A percentile compares a stretch with the other conserved stretches of the same genome.
phyloP scores from a whole-genome alignment of 2,329 filamentous ascomycete species.

The Arthroderma uncinatum region DNA sequence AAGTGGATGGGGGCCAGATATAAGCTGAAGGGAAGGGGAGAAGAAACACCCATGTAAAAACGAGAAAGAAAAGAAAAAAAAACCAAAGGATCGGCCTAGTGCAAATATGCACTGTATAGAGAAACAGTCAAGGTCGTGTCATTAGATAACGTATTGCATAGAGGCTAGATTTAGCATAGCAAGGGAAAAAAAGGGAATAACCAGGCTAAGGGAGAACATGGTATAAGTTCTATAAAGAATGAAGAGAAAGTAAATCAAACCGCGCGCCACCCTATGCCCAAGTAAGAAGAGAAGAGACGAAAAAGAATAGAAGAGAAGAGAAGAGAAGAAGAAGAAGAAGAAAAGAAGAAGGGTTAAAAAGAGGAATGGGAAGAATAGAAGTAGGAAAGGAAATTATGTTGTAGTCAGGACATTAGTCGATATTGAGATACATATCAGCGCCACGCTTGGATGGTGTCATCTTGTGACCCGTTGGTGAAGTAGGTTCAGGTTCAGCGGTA shows the following conservation, averaged over 20 bases:
- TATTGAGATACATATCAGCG: background rate
- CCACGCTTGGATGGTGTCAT: slow-evolving; percentile 6
- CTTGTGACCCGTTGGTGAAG: background rate
- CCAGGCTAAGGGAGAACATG: background rate
- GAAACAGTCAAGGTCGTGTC: background rate
- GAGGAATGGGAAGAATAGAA: background rate
- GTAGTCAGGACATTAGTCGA: background rate
- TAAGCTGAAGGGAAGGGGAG: background rate
- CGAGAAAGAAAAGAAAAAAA: background rate
- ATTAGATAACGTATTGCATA: background rate
- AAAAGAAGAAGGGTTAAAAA: background rate
- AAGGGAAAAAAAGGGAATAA: background rate
- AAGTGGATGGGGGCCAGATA: background rate
- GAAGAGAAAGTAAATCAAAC: background rate
- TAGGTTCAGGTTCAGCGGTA: background rate
- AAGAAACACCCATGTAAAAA: background rate
- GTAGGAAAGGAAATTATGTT: background rate
- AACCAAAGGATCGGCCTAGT: background rate
- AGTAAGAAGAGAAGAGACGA: too few relatives aligned
- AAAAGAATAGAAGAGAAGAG: background rate
- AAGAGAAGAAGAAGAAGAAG: background rate
- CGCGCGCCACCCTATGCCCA: background rate
- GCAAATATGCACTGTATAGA: background rate
- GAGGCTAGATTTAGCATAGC: background rate
- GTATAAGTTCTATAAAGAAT: slow-evolving; percentile 1